Conservation (phyloP, 2,329 filamentous ascomycete genomes). For the Arthrobotrys musiformis region DNA sequence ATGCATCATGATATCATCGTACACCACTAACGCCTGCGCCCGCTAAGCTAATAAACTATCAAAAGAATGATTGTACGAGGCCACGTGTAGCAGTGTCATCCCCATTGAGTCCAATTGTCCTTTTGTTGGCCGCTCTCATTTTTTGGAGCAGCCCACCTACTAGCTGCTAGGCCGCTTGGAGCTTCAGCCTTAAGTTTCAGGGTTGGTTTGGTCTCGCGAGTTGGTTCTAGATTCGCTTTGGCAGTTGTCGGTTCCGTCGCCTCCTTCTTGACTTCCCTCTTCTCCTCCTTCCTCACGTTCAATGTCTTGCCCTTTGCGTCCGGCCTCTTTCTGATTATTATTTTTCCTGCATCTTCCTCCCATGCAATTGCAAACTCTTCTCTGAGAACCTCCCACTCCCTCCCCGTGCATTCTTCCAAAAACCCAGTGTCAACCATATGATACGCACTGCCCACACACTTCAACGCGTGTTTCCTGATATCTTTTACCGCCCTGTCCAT, state of each 20-base stretch:
- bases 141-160: conserved; percentile 38
- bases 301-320: conserved; percentile 61
- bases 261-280: conserved; percentile 18
- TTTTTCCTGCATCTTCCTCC: conserved; percentile 77
- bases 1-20: conserved; percentile 7
- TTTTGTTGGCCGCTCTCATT: conserved; percentile 26
- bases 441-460: conserved; percentile 86
- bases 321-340: conserved; percentile 76
- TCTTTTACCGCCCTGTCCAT: conserved; percentile 82
- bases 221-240: neutral
- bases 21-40: conserved; percentile 30
- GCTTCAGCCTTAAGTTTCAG: conserved; percentile 12
- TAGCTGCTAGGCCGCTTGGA: conserved; percentile 13
- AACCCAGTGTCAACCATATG: conserved; percentile 75
- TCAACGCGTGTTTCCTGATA: conserved; percentile 80
- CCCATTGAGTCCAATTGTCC: conserved; percentile 38
- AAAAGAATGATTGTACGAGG: neutral
- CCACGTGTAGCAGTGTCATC: neutral
- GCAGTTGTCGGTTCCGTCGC: neutral
- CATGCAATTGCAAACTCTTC: conserved; percentile 81
- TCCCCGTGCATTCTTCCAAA: conserved; percentile 75
- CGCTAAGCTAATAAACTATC: conserved; percentile 7
- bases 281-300: conserved; percentile 37
- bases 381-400: conserved; percentile 77
- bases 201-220: neutral